Percentiles rank a stretch among this genome's conserved stretches.
Conservation (phyloP, 441 rosid species). For the Erysimum pusillum region DNA sequence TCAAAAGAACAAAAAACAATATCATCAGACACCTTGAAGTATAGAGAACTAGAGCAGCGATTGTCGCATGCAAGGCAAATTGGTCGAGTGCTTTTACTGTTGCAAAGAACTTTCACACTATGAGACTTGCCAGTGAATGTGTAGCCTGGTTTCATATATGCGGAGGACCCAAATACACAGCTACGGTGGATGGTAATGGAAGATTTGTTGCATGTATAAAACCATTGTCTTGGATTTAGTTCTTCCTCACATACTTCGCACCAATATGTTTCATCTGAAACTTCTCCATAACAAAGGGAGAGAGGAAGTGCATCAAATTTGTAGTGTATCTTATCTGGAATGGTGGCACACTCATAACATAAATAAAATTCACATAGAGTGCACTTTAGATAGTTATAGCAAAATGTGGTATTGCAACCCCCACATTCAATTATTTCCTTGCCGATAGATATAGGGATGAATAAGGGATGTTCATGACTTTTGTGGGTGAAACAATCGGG, state of each 20-base stretch:
- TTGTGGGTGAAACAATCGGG: neutral
- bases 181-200: neutral
- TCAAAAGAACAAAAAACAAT: no score
- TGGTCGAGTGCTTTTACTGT: neutral
- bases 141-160: neutral
- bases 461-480: slow-evolving; percentile 20
- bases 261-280: slow-evolving; percentile 18
- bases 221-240: slow-evolving; percentile 7
- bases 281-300: slow-evolving; percentile 19
- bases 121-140: neutral
- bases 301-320: slow-evolving; percentile 9
- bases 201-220: neutral
- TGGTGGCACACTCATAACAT: neutral
- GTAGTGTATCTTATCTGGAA: neutral
- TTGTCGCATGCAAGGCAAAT: rapidly evolving
- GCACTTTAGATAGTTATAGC: neutral
- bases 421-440: no score
- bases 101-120: neutral
- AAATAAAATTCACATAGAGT: neutral
- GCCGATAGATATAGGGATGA: slow-evolving; percentile 21
- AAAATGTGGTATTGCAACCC: neutral
- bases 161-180: neutral
- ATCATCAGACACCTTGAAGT: neutral
- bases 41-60: neutral
- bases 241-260: slow-evolving; percentile 14